Percentiles rank a stretch among this genome's conserved stretches.
Evolutionary conservation across 306 rosid species (phyloP).

Genomic region (Glycine tomentella): DNA sequence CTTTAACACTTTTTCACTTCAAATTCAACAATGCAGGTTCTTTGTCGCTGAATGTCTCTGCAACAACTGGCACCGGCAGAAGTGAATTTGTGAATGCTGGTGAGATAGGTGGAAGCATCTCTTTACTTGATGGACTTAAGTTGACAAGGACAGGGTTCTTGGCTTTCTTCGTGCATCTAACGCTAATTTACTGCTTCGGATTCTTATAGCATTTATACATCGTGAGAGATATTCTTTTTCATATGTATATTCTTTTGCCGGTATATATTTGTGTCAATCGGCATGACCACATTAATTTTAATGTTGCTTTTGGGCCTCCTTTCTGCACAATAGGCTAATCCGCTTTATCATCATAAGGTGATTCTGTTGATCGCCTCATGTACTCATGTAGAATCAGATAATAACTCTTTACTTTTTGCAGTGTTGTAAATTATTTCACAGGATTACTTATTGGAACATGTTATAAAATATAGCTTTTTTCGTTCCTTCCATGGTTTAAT

Average conservation of each 20-base stretch:
- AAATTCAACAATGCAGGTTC: constrained; percentile 64
- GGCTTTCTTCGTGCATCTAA: constrained; percentile 57
- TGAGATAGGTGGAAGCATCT: constrained; percentile 62
- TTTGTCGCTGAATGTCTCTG: constrained; percentile 80
- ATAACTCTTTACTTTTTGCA: constrained; percentile 18
- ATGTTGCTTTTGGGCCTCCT: constrained; percentile 43
- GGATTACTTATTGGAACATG: constrained; percentile 30
- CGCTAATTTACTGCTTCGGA: constrained; percentile 51
- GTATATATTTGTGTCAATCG: constrained; percentile 56
- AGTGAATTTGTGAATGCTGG: constrained; percentile 86
- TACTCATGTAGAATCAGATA: constrained; percentile 50
- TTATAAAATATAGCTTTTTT: constrained; percentile 30
- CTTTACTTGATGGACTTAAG: constrained; percentile 48
- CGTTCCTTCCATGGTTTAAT: neutral
- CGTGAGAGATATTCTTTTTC: constrained; percentile 45
- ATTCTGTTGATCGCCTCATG: constrained; percentile 33
- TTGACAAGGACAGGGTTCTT: constrained; percentile 48
- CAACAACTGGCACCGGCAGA: constrained; percentile 65
- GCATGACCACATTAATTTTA: constrained; percentile 50
- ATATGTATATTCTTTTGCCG: constrained; percentile 54
- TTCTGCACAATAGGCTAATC: constrained; percentile 39
- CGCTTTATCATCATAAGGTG: constrained; percentile 30
- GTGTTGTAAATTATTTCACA: constrained; percentile 54
- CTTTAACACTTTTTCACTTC: constrained; percentile 12
- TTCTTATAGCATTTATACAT: constrained; percentile 56